These are phyloP conservation scores for Hortaea werneckii DNA, from an alignment of 2,329 filamentous ascomycete species.

Conservation along the genomic window DNA sequence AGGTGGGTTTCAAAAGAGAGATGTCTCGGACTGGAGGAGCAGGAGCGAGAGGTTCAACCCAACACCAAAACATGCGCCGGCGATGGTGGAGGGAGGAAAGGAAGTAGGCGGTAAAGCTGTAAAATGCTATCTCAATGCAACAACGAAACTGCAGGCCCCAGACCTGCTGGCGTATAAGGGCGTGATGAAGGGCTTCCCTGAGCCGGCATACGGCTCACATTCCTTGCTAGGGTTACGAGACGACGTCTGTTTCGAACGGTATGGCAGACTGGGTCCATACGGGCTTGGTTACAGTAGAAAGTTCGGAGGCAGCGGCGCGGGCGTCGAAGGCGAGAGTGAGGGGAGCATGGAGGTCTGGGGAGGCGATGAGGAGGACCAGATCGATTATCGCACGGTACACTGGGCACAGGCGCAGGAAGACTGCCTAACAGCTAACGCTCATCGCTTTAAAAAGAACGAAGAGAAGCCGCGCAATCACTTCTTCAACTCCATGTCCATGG, in stretches of 20 bases:
- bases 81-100: conserved; percentile 8
- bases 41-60: conserved; percentile 47
- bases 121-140: conserved; percentile 69
- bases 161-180: conserved; percentile 64
- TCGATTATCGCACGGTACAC: conserved; percentile 66
- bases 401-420: conserved; percentile 71
- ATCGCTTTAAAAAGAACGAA: conserved; percentile 48
- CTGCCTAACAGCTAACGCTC: conserved; percentile 61
- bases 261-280: conserved; percentile 79
- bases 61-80: conserved; percentile 54
- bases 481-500: conserved; percentile 30
- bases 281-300: conserved; percentile 75
- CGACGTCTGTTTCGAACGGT: conserved; percentile 88
- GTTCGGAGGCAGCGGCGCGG: conserved; percentile 73
- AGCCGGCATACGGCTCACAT: conserved; percentile 79
- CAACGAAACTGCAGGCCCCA: conserved; percentile 57
- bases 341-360: conserved; percentile 69
- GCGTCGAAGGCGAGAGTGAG: conserved; percentile 71
- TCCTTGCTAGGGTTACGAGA: conserved; percentile 67
- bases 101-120: conserved; percentile 42
- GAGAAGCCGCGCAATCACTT: conserved; percentile 25
- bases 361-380: conserved; percentile 47
- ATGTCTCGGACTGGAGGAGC: neutral
- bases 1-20: conserved; percentile 21
- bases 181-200: conserved; percentile 72